Percentiles rank a stretch among this genome's conserved stretches.
Evolutionary conservation across 768 basidiomycete genomes (phyloP).

Genomic region (Termitomyces sp.): DNA sequence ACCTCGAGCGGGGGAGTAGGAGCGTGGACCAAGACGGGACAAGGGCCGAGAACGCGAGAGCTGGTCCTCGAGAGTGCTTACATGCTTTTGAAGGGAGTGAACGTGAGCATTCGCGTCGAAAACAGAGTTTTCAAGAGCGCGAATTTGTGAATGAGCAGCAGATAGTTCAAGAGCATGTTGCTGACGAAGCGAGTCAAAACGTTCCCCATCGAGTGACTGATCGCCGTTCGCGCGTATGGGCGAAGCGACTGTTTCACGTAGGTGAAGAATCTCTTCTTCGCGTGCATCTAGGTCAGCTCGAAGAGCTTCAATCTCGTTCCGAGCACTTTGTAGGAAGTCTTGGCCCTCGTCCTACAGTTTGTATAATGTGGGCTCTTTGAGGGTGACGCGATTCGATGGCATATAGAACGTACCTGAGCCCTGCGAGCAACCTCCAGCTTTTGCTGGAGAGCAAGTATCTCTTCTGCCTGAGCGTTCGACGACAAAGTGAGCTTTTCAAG

Average conservation of each 20-base stretch:
- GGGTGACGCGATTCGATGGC: neutral
- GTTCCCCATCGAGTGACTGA: constrained; percentile 66
- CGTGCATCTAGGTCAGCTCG: constrained; percentile 54
- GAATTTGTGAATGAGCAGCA: constrained; percentile 71
- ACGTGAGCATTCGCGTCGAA: constrained; percentile 69
- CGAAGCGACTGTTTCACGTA: constrained; percentile 41
- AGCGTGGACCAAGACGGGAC: constrained; percentile 35
- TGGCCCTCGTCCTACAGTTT: constrained; percentile 50
- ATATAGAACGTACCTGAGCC: constrained; percentile 27
- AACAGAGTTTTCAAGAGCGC: constrained; percentile 64
- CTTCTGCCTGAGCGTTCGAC: constrained; percentile 44
- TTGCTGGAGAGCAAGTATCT: constrained; percentile 43
- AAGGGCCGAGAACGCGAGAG: constrained; percentile 40
- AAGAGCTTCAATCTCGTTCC: constrained; percentile 67
- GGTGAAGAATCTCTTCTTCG: constrained; percentile 61
- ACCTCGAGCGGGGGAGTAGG: constrained; percentile 38
- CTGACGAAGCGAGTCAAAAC: constrained; percentile 63
- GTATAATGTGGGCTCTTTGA: neutral
- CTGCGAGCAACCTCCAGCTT: constrained; percentile 43
- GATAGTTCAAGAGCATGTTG: constrained; percentile 81
- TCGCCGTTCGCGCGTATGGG: constrained; percentile 31
- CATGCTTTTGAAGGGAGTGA: constrained; percentile 64
- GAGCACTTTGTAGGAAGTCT: constrained; percentile 56
- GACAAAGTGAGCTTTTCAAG: constrained; percentile 44
- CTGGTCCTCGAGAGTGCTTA: constrained; percentile 62